Evolutionary conservation across 495 filamentous ascomycete genomes (phyloP).

Genomic region (Recurvomyces mirabilis): DNA sequence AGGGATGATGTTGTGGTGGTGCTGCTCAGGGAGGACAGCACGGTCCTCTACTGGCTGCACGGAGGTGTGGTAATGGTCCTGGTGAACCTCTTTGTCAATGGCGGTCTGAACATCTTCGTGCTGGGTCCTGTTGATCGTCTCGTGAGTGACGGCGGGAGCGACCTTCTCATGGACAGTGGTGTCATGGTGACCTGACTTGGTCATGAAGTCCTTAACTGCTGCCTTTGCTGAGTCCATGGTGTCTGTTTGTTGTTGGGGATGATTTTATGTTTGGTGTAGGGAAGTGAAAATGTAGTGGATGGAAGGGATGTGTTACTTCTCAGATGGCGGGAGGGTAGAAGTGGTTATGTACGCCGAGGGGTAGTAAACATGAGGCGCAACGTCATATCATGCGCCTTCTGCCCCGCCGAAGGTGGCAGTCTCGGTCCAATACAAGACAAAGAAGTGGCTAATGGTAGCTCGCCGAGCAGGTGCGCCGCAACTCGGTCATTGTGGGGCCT

Average conservation of each 20-base stretch:
- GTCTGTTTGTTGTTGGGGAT: constrained; percentile 9
- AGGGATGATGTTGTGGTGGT: constrained; percentile 34
- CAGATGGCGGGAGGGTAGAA: too few relatives aligned
- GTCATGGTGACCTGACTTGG: constrained; percentile 46
- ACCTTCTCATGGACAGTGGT: constrained; percentile 52
- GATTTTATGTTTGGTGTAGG: not conserved
- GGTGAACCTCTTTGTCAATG: constrained; percentile 48
- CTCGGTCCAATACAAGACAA: too few relatives aligned
- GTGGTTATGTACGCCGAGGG: too few relatives aligned
- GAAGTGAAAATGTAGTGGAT: too few relatives aligned
- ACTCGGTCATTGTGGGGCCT: too few relatives aligned
- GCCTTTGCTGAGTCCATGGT: constrained; percentile 48
- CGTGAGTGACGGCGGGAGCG: constrained; percentile 47
- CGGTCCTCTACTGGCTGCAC: constrained; percentile 31
- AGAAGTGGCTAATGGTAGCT: too few relatives aligned
- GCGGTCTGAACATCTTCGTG: constrained; percentile 47
- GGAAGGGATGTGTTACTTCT: too few relatives aligned
- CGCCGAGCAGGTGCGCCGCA: too few relatives aligned
- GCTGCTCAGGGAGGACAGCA: constrained; percentile 29
- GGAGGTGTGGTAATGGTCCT: constrained; percentile 36
- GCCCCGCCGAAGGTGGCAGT: too few relatives aligned
- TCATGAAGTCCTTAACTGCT: constrained; percentile 42
- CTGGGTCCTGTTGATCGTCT: constrained; percentile 40
- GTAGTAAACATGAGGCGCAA: too few relatives aligned
- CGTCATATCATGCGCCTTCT: too few relatives aligned